These are phyloP conservation scores for Purshia tridentata DNA, from an alignment of 306 rosid genomes.

Conservation along the genomic window DNA sequence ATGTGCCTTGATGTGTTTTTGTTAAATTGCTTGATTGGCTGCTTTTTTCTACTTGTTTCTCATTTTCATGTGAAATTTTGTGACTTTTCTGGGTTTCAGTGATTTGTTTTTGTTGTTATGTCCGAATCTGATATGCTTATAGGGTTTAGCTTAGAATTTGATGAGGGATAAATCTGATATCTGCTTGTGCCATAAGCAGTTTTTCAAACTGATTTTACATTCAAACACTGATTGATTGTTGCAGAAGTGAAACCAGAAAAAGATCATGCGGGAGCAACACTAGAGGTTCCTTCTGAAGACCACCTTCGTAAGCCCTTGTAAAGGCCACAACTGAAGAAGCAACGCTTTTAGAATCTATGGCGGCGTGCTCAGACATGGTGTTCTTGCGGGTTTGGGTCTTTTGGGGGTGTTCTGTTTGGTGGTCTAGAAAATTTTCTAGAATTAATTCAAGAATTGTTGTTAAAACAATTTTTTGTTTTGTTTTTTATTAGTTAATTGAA, in stretches of 20 bases:
- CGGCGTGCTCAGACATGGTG: background rate
- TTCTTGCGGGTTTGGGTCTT: background rate
- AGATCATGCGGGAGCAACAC: constrained; percentile 84
- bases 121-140: background rate
- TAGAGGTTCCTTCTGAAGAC: constrained; percentile 88
- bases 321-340: background rate
- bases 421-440: background rate
- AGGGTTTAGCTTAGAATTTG: background rate
- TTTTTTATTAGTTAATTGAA: background rate
- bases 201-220: background rate
- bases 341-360: background rate
- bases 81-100: background rate
- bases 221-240: constrained; percentile 16
- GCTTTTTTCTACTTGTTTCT: background rate
- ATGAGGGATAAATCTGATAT: background rate
- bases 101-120: background rate
- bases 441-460: background rate
- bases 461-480: background rate
- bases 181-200: background rate
- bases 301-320: constrained; percentile 33
- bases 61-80: no score
- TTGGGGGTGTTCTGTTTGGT: background rate
- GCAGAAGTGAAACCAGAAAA: constrained; percentile 75
- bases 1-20: constrained; percentile 46
- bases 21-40: constrained; percentile 10